Base-by-base conservation (phyloP, 2,329 filamentous ascomycete species). In the Fusarium oxysporum region DNA sequence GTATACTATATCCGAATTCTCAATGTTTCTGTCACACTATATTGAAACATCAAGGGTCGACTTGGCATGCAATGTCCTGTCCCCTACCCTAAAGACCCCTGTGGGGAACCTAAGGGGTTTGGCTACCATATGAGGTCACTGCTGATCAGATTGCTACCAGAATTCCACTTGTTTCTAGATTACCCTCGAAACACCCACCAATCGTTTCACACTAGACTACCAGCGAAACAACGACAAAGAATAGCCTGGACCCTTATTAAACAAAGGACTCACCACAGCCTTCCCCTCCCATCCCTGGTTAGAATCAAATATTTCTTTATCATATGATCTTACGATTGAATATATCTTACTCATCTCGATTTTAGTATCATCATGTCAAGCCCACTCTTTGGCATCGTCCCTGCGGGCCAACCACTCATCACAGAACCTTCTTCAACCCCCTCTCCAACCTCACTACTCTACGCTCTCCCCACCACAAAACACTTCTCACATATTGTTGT, bases 401-500 rank as follows among this genome's bases (percentile, higher is more conserved):
- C 90, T 17, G 86, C 90, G 30, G 89, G 89, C 64, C 87, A 87
- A 68, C 86, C 88, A 4, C 83, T 90, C 57, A 84, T 91, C 65
- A 88, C 86, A 4, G 78, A 81, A 3, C 89, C 90, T 2, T 83
- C 86, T 35, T 85, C 86, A n/a, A 80, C 84, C 19, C 89, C 86
- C 1, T 85, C 87, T 1, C 83, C 84, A 55, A 87, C 86, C 5
- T 88, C 86, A n/a, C 86, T 90, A 74, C 83, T 90, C 63, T 92
- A 88, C 81, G 82, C 83, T 55, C 83, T 89, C 5, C 81, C 84
- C 17, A 74, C 82, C n/a, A 68, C 76, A 62, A 85, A 85, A 47
- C 76, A 90, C 57, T 94, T 96, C 81, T 91, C 92, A 21, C 95
- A 98, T 81, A 89, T 98, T 62, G 92, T 95, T 77, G 91, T 98